These are phyloP conservation scores for Ogataea pignaliae DNA, from an alignment of 805 yeast genomes.

Conservation along the genomic window DNA sequence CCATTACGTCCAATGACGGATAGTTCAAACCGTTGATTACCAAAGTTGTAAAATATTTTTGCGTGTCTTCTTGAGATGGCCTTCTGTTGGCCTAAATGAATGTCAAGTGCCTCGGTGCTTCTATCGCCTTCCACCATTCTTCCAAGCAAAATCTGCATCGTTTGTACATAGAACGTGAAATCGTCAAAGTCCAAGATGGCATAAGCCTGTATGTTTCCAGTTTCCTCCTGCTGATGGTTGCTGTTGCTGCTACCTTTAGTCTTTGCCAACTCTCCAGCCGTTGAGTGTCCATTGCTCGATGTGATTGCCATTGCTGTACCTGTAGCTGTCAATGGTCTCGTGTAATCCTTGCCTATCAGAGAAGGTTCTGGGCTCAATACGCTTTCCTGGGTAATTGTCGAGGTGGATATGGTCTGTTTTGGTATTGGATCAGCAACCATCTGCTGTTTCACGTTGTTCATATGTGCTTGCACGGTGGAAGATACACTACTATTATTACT, in stretches of 20 bases:
- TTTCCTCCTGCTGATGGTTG: too few relatives aligned
- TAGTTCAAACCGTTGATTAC: constrained; percentile 89
- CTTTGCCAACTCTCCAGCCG: too few relatives aligned
- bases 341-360: constrained; percentile 35
- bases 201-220: constrained; percentile 46
- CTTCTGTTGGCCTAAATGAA: constrained; percentile 86
- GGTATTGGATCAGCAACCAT: too few relatives aligned
- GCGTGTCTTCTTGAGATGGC: constrained; percentile 95
- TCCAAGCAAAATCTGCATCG: constrained; percentile 91
- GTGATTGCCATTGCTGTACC: constrained; percentile 23
- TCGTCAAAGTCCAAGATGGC: constrained; percentile 87
- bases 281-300: not conserved
- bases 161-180: constrained; percentile 93
- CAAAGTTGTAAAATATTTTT: constrained; percentile 92
- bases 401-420: not conserved
- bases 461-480: not conserved
- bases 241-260: too few relatives aligned
- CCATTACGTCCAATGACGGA: constrained; percentile 94
- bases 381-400: constrained; percentile 5
- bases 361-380: constrained; percentile 13
- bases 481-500: not conserved
- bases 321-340: too few relatives aligned
- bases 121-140: constrained; percentile 71
- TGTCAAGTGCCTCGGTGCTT: constrained; percentile 65
- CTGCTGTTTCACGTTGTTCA: too few relatives aligned